Base-by-base conservation (phyloP, 2,329 filamentous ascomycete genomes). In the Onygenales sp. region DNA sequence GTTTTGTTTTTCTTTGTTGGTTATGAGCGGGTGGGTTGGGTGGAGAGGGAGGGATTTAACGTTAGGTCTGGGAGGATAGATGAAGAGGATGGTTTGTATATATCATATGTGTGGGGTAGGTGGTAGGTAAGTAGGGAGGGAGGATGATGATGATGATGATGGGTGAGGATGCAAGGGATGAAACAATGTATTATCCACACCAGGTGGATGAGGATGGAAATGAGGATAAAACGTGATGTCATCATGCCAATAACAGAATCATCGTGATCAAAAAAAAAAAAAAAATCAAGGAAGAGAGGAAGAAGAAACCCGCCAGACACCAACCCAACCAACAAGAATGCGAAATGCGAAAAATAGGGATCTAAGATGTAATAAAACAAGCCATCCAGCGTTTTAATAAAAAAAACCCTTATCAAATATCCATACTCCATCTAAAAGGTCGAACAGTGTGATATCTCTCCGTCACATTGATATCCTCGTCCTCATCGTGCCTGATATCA, bases 391-490 rank as follows among this genome's bases (percentile, higher is more conserved):
- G 1, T 41, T 6, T 14, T 11, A 41, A 41, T 41, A 41, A 41
- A 41, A 41, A 41, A 14, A 14, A 41, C 14, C 38, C 21, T 1
- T 27, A 27, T 65, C 63, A 73, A 41, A 73, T 67, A 55, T 73
- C 69, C 69, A 73, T 72, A 57, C 70, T 73, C 70, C 70, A 73
- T 55, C 70, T 65, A 63, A 66, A 72, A 10, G 69, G 69, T 35
- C 67, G 67, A 50, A 70, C 59, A 39, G 61, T 63, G 53, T 67
- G 62, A 21, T 69, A 58, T 52, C 21, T 27, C 21, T 27, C 21
- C 21, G 69, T 63, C 33, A 56, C 63, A 21, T 68, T 56, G 41
- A 67, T 64, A 41, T 66, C 63, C 49, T 61, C 55, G 17, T 52
- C 21, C 7, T 63, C 60, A 44, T 70, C 66, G 49, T 66, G 31